Percentiles rank a stretch among this genome's conserved stretches.
phyloP scores from a whole-genome alignment of 2,329 filamentous ascomycete species.

The Xylaria sp. region DNA sequence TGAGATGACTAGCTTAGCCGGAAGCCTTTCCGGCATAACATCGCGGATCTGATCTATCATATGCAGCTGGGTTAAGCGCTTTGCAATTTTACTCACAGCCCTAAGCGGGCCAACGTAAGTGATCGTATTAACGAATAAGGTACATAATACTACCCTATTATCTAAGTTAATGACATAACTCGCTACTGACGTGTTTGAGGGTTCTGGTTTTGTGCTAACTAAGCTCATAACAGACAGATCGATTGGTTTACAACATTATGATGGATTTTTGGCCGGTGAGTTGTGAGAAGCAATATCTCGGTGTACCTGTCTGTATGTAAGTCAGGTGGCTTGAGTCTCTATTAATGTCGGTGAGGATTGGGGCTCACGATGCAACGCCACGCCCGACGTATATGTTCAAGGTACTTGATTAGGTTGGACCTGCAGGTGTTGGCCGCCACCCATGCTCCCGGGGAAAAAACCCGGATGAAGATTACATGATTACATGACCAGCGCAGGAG shows the following conservation, averaged over 20 bases:
- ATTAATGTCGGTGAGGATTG: constrained; percentile 2
- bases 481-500: not conserved
- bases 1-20: not conserved
- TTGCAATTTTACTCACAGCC: not conserved
- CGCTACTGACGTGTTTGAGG: too few species aligned
- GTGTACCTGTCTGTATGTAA: not conserved
- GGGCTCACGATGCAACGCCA: not conserved
- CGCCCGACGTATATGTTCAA: constrained; percentile 1
- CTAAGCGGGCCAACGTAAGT: not conserved
- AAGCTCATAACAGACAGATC: too few species aligned
- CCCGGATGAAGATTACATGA: not conserved
- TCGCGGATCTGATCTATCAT: constrained; percentile 17
- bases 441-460: not conserved
- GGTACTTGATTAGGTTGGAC: not conserved
- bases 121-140: not conserved
- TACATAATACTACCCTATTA: too few species aligned
- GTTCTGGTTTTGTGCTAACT: too few species aligned
- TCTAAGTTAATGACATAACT: too few species aligned
- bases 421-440: not conserved
- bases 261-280: too few species aligned
- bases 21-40: not conserved
- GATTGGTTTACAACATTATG: too few species aligned
- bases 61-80: not conserved
- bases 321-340: not conserved
- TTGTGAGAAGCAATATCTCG: not conserved